These are phyloP conservation scores for Teunomyces cretensis DNA, from an alignment of 805 yeast genomes.

Conservation along the genomic window DNA sequence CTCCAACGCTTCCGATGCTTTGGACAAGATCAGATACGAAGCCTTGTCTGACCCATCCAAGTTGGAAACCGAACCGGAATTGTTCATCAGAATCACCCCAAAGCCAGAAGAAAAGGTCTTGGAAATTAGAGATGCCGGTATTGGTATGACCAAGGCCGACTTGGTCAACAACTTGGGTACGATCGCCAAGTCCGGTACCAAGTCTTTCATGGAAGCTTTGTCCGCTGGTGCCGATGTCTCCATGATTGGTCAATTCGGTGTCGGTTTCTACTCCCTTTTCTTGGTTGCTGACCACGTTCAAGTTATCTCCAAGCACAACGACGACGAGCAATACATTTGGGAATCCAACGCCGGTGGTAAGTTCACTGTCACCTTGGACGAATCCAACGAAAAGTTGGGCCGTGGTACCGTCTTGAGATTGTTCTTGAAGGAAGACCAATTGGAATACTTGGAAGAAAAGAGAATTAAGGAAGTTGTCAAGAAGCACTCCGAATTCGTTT, in stretches of 20 bases:
- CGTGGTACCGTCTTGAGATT: conserved; percentile 96
- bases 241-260: conserved; percentile 99
- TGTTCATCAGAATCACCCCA: conserved; percentile 97
- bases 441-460: conserved; percentile 98
- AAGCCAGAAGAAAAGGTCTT: conserved; percentile 89
- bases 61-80: conserved; percentile 92
- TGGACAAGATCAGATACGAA: conserved; percentile 97
- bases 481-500: conserved; percentile 98
- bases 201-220: conserved; percentile 98
- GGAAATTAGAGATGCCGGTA: conserved; percentile 99
- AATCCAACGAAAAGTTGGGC: conserved; percentile 75
- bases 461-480: conserved; percentile 98
- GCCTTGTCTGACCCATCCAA: conserved; percentile 88
- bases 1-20: conserved; percentile 98
- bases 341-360: conserved; percentile 99
- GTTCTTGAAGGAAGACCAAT: conserved; percentile 97
- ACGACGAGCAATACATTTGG: conserved; percentile 99
- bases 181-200: conserved; percentile 99
- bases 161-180: conserved; percentile 99
- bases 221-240: conserved; percentile 99
- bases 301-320: conserved; percentile 97
- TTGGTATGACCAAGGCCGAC: conserved; percentile 99
- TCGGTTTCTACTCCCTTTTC: conserved; percentile 99
- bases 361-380: conserved; percentile 93
- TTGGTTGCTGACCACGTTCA: conserved; percentile 98